A percentile compares a stretch with the other conserved stretches of the same genome.
Conservation (phyloP, 2,329 filamentous ascomycete genomes). For the Dactylellina haptotyla region DNA sequence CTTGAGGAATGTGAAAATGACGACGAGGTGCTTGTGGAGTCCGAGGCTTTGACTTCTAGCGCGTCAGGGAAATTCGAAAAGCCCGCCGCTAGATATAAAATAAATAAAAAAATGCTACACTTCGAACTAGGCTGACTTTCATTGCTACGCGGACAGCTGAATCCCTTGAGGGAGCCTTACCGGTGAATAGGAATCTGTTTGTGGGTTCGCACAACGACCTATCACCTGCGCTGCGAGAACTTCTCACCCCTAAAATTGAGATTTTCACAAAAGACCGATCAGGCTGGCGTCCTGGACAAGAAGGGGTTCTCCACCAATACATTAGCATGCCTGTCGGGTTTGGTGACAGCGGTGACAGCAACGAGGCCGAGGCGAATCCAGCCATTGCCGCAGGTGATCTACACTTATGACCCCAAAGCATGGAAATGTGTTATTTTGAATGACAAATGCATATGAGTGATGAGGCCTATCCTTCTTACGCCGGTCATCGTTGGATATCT, state of each 20-base stretch:
- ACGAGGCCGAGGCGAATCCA: conserved; percentile 16
- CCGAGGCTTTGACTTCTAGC: conserved; percentile 8
- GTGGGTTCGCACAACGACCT: conserved; percentile 40
- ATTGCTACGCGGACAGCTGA: conserved; percentile 30
- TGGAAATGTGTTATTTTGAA: conserved; percentile 1
- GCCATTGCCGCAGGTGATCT: conserved; percentile 34
- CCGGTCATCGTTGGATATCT: conserved; percentile 25
- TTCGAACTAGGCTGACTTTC: conserved; percentile 20
- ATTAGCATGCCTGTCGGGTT: conserved; percentile 51
- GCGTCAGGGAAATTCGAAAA: background rate
- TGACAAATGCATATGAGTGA: conserved; percentile 4
- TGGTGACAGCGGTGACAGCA: conserved; percentile 34
- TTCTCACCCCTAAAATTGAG: conserved; percentile 45
- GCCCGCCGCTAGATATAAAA: conserved; percentile 1
- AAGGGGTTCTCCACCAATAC: conserved; percentile 53
- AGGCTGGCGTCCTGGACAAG: conserved; percentile 48
- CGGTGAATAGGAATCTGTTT: conserved; percentile 50
- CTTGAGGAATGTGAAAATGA: conserved; percentile 45
- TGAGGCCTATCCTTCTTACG: conserved; percentile 8
- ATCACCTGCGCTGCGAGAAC: conserved; percentile 31
- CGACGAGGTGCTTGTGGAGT: conserved; percentile 13
- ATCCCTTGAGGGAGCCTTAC: conserved; percentile 50
- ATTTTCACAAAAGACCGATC: conserved; percentile 49
- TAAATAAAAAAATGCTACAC: conserved; percentile 1
- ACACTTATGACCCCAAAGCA: conserved; percentile 25